Percentiles rank a stretch among this genome's conserved stretches.
Conservation (phyloP, 768 basidiomycete genomes). For the Suillus subalutaceus region DNA sequence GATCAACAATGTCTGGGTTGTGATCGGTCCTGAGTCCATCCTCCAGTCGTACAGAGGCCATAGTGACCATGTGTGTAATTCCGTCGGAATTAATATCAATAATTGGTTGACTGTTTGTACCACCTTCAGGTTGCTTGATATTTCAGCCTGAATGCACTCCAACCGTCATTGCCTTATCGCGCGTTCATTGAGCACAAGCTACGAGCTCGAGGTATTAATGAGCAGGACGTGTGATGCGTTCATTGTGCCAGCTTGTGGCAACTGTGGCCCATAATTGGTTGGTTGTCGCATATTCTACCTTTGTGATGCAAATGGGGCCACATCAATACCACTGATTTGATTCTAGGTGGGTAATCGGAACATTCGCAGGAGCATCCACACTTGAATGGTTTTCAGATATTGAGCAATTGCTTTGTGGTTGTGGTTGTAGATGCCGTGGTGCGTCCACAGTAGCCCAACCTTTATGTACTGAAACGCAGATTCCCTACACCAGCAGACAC, state of each 20-base stretch:
- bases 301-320: not conserved
- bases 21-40: not conserved
- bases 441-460: not conserved
- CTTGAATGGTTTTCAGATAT: not conserved
- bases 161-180: too few species aligned
- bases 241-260: not conserved
- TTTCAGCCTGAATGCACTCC: not conserved
- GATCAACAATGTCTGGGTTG: not conserved
- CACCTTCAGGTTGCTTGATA: not conserved
- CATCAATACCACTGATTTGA: not conserved
- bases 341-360: not conserved
- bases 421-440: not conserved
- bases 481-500: not conserved
- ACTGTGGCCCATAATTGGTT: not conserved
- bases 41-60: not conserved
- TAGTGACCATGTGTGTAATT: not conserved
- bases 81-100: not conserved
- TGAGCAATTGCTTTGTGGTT: not conserved
- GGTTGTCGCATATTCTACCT: not conserved
- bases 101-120: not conserved
- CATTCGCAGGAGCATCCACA: not conserved
- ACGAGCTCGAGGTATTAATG: not conserved
- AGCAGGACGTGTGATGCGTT: not conserved
- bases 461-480: not conserved
- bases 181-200: not conserved